Evolutionary conservation across 2,329 filamentous ascomycete species (phyloP), one percentile per base, ranked within the genome.

Genomic region (Hymenoscyphus fructigenus): DNA sequence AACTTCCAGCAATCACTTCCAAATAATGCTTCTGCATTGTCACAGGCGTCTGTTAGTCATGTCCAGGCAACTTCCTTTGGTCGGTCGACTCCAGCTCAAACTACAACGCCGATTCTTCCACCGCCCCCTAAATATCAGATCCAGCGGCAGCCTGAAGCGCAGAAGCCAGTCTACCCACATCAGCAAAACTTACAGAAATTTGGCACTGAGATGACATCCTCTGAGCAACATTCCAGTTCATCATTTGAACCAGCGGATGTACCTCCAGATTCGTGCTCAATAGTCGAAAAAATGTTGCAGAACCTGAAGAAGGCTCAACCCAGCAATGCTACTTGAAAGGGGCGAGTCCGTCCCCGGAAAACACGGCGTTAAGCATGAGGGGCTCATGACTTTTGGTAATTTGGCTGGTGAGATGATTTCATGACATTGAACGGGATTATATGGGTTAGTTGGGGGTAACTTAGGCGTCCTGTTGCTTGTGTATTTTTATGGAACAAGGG

Each of bases 231-330:
- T n/a, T 36, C 60, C 44, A 62, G 50, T 23, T 29, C 23, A 17
- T 29, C 23, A 17, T 63, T 69, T n/a, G 69, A 72, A 29, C 70
- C 72, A n/a, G 70, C 73, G 12, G 74, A 76, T 65, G 72, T 76
- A 2, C 73, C 74, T 9, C 69, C 67, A 36, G 74, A 76, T 59
- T 74, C 73, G 0, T 70, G 71, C 4, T 70, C 80, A 29, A 77
- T 85, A 50, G 79, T 85, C 56, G 82, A 85, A 71, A 79, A 79
- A 66, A 82, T 86, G 78, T 81, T 86, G 78, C 72, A 74, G 55
- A 84, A 84, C 67, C 75, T 86, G 15, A 79, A 79, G 53, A 77
- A 79, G 59, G 70, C 68, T 28, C 50, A 36, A 14, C 14, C 44
- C 4, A n/a, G 20, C 14, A 26, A 14, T 10, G 2, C n/a, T 2